Base-by-base conservation (phyloP, 116 monocot species). In the Trichopus zeylanicus region DNA sequence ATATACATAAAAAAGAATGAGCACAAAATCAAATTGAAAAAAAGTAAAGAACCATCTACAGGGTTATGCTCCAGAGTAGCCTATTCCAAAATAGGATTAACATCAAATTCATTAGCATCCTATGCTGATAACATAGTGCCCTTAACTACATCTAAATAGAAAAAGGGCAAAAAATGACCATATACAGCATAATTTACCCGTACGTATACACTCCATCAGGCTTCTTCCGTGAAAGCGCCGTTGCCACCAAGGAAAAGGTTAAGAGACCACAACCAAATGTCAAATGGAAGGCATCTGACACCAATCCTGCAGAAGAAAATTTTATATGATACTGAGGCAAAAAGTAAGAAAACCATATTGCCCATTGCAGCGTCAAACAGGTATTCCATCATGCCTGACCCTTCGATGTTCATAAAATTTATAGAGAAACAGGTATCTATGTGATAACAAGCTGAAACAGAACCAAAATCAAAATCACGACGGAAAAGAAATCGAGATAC, bases 211-310 rank as follows among this genome's bases (percentile, higher is more conserved):
- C 27, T 60, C 55, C 67, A 75, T 92, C 86, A 68, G 85, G 82
- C 46, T 81, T 88, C 58, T 66, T 76, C 37, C 71, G 59, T 35
- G 99, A 78, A 47, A 75, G 48, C 32, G 67, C 76, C 92, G 92
- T 92, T 13, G 92, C 88, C 68, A 99, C 80, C 21, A 99, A 74
- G 51, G 99, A 99, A 78, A 99, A 99, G 25, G 92, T 92, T 62
- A 99, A 65, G 24, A 99, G 79, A 26, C 99, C 99, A 68, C 92
- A 99, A 67, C 99, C 99, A 85, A 99, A 99, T 60, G 92, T 92
- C 71, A 99, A 78, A 81, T 99, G 99, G 71, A 99, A 99, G 56
- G 99, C 92, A 92, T 99, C 99, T 11, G 99, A 99, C 53, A 99
- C 76, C 67, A 99, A 74, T 21, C 99, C 99, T 98, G 57, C 33